These are phyloP conservation scores for Suillus subaureus DNA, from an alignment of 768 basidiomycete genomes.

Conservation along the genomic window DNA sequence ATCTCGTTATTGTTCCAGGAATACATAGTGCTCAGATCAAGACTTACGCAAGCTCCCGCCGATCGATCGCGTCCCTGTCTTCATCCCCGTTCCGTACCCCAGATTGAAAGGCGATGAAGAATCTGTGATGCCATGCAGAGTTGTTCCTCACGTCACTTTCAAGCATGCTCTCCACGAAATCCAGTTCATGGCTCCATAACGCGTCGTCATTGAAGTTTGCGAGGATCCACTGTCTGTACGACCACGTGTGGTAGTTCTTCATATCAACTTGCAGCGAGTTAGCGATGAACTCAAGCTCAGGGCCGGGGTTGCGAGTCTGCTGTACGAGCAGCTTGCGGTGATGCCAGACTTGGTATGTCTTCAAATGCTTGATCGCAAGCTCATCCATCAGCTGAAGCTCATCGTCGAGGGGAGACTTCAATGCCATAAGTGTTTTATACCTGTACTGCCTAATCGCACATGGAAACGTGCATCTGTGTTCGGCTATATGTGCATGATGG, in stretches of 20 bases:
- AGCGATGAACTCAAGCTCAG: constrained; percentile 83
- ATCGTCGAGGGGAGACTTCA: constrained; percentile 65
- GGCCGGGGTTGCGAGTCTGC: constrained; percentile 49
- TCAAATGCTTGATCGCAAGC: constrained; percentile 80
- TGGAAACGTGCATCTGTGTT: too few relatives aligned
- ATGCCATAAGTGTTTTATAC: constrained; percentile 78
- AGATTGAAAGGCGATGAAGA: constrained; percentile 81
- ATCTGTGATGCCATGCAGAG: constrained; percentile 95
- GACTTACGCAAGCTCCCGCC: constrained; percentile 79
- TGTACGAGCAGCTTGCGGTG: constrained; percentile 79
- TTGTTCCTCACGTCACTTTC: constrained; percentile 88
- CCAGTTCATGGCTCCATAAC: constrained; percentile 77
- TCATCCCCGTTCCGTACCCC: constrained; percentile 64
- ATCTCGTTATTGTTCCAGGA: not conserved
- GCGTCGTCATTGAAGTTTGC: constrained; percentile 75
- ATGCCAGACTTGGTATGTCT: constrained; percentile 99
- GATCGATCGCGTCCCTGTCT: constrained; percentile 58
- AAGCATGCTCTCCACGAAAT: constrained; percentile 71
- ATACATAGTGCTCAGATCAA: constrained; percentile 9
- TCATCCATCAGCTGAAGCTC: constrained; percentile 89
- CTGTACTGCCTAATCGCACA: constrained; percentile 81
- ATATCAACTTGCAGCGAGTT: constrained; percentile 70
- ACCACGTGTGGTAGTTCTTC: constrained; percentile 99
- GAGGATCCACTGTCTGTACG: constrained; percentile 93
- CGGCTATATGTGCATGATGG: constrained; percentile 1